Conservation (phyloP, 169 alveolate species). For the Cryptosporidium ubiquitum region DNA sequence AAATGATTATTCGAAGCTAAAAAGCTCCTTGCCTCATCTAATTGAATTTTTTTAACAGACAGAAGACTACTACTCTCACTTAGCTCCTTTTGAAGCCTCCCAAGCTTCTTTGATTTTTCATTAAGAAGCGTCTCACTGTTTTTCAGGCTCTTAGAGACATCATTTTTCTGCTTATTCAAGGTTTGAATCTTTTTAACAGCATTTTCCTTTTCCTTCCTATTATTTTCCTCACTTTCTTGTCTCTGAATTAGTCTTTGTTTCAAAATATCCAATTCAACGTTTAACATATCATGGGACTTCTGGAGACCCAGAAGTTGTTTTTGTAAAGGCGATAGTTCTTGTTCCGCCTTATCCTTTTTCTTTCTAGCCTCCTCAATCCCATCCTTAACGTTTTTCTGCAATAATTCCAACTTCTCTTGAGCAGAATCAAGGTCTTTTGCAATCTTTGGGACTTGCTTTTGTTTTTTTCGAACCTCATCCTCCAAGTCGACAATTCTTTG, state of each 20-base stretch:
- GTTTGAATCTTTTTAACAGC: slow-evolving; percentile 77
- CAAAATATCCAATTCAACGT: slow-evolving; percentile 74
- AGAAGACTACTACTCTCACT: neutral
- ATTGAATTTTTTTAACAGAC: slow-evolving; percentile 16
- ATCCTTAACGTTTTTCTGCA: slow-evolving; percentile 41
- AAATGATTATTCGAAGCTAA: neutral
- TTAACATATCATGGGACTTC: slow-evolving; percentile 36
- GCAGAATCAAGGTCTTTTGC: slow-evolving; percentile 43
- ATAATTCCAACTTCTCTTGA: slow-evolving; percentile 51
- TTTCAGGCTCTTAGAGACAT: slow-evolving; percentile 76
- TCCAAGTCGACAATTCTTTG: slow-evolving; percentile 16
- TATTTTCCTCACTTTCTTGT: slow-evolving; percentile 78
- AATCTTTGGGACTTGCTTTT: slow-evolving; percentile 35
- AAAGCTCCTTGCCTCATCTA: slow-evolving; percentile 68
- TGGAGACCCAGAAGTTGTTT: slow-evolving; percentile 17
- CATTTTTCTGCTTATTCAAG: slow-evolving; percentile 80
- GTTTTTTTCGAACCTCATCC: neutral
- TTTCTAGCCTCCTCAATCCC: slow-evolving; percentile 42
- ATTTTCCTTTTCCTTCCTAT: slow-evolving; percentile 72
- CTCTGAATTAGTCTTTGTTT: slow-evolving; percentile 76
- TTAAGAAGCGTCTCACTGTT: slow-evolving; percentile 81
- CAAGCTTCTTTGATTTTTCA: slow-evolving; percentile 78
- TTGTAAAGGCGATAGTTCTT: slow-evolving; percentile 50
- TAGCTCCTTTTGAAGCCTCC: slow-evolving; percentile 69
- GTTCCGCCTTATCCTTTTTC: slow-evolving; percentile 61